Base-by-base conservation (phyloP, 495 filamentous ascomycete species). In the Oidiodendron maius region DNA sequence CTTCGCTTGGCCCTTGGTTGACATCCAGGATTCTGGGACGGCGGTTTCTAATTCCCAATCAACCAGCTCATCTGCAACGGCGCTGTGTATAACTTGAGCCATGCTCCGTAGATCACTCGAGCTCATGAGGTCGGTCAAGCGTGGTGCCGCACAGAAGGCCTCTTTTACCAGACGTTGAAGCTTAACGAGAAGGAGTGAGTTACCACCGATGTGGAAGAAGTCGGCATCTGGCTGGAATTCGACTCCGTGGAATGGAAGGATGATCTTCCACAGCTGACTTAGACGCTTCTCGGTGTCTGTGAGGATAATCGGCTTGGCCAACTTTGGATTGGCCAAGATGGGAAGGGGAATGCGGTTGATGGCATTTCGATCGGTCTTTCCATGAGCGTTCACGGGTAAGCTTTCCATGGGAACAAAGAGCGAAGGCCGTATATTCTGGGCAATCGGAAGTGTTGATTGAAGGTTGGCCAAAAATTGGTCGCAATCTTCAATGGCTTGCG, bases 181-280 rank as follows among this genome's bases (percentile, higher is more conserved):
- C 0, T 46, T 32, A 34, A 72, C 39, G 2, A 69, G 47, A 6
- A 61, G 37, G 11, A 69, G 37, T 0, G 69, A 72, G 13, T 50
- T 65, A 2, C 69, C 69, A 9, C 69, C 69, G 10, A 64, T 49
- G 34, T 57, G 43, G 60, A 72, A 71, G 52, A 71, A 72, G 34
- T 66, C 62, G 0, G 65, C 40, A 15, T 42, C 20, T 20, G 40
- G n/a, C n/a, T n/a, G n/a, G n/a, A n/a, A n/a, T n/a, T n/a, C n/a
- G n/a, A n/a, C n/a, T n/a, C n/a, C n/a, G n/a, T n/a, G n/a, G n/a
- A n/a, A n/a, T n/a, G n/a, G n/a, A n/a, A n/a, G n/a, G n/a, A n/a
- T n/a, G n/a, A n/a, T n/a, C n/a, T n/a, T n/a, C n/a, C n/a, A n/a
- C n/a, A n/a, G n/a, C n/a, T n/a, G n/a, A n/a, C n/a, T n/a, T n/a